Conservation (phyloP, 192 early-diverging fungal species). For the Coemansia sp. region DNA sequence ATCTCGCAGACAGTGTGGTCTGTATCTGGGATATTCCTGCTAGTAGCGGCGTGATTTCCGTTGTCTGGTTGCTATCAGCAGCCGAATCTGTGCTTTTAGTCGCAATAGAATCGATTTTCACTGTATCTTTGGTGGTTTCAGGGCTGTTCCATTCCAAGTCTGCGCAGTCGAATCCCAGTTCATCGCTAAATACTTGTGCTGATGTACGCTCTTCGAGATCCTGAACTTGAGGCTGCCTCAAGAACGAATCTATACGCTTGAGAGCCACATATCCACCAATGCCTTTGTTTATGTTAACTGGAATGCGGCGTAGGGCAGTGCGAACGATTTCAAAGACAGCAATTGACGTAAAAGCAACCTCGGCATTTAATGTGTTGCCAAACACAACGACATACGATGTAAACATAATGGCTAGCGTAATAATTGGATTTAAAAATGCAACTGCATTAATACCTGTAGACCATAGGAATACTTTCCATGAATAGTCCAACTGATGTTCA, state of each 20-base stretch:
- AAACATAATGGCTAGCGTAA: constrained; percentile 63
- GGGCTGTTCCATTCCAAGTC: constrained; percentile 2
- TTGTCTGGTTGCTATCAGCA: neutral
- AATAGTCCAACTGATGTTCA: too few relatives aligned
- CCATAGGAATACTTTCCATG: too few relatives aligned
- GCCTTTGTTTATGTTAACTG: too few relatives aligned
- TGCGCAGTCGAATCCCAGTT: constrained; percentile 20
- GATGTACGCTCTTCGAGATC: neutral
- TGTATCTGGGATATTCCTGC: constrained; percentile 86
- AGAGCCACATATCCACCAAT: too few relatives aligned
- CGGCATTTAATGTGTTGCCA: constrained; percentile 63
- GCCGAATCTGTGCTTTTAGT: neutral
- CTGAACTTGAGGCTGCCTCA: too few relatives aligned
- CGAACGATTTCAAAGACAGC: constrained; percentile 40
- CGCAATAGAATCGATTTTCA: neutral
- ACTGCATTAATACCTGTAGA: too few relatives aligned
- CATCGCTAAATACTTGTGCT: neutral
- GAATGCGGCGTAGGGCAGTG: too few relatives aligned
- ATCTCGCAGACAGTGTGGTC: constrained; percentile 53
- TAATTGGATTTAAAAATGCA: constrained; percentile 47
- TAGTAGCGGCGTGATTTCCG: constrained; percentile 57
- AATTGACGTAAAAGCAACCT: constrained; percentile 69
- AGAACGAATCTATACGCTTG: too few relatives aligned
- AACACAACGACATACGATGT: constrained; percentile 61
- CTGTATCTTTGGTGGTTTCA: too few relatives aligned